phyloP scores from a whole-genome alignment of 169 alveolate genomes.

The Plasmodium blacklocki region DNA sequence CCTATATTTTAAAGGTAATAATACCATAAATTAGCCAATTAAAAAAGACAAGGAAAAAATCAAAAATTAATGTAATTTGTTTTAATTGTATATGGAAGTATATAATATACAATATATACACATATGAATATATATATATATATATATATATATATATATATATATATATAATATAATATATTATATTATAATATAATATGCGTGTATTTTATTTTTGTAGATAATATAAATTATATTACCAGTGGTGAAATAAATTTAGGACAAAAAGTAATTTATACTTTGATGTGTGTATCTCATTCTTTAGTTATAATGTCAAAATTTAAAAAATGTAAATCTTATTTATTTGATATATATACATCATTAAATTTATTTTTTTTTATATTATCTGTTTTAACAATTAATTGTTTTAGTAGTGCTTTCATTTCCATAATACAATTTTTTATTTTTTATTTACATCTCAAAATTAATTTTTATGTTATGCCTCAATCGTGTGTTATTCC shows the following conservation, averaged over 20 bases:
- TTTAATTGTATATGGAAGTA: no score
- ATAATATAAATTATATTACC: conserved; percentile 43
- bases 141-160: not conserved
- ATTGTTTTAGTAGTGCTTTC: conserved; percentile 73
- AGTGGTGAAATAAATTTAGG: conserved; percentile 63
- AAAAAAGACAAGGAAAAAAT: no score
- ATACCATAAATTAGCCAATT: not conserved
- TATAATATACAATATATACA: no score
- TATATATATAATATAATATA: not conserved
- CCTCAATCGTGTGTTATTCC: conserved; percentile 69
- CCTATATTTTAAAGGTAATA: conserved; percentile 63
- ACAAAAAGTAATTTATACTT: conserved; percentile 24
- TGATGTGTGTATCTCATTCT: conserved; percentile 36
- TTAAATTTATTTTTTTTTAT: conserved; percentile 69
- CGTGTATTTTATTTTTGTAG: conserved; percentile 18
- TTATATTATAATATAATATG: not conserved
- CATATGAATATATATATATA: not conserved
- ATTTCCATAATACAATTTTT: conserved; percentile 62
- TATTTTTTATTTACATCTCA: conserved; percentile 61
- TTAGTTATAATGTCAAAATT: conserved; percentile 44
- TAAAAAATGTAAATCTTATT: conserved; percentile 26
- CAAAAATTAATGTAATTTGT: no score
- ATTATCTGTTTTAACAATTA: conserved; percentile 58
- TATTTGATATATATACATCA: conserved; percentile 72
- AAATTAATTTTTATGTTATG: conserved; percentile 69